Conservation (phyloP, 345 rosid species). For the Murraya paniculata region DNA sequence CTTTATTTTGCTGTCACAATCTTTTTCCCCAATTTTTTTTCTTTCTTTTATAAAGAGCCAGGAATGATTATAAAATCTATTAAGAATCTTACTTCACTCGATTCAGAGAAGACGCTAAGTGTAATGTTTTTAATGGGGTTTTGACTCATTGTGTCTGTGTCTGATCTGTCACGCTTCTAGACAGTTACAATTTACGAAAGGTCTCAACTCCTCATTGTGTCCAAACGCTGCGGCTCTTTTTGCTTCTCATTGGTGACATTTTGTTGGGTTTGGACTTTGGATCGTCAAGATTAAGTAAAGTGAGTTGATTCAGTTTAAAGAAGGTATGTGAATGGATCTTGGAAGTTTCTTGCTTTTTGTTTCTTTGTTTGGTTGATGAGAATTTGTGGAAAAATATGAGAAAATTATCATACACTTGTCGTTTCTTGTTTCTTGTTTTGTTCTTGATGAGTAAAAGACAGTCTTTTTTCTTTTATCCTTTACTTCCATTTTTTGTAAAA, state of each 20-base stretch:
- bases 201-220: neutral
- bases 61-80: neutral
- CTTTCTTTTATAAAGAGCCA: neutral
- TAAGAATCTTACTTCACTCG: slow-evolving; percentile 3
- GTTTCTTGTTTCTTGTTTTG: neutral
- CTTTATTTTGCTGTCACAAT: neutral
- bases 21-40: neutral
- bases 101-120: neutral
- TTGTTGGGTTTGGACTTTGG: slow-evolving; percentile 1
- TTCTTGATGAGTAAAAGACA: neutral
- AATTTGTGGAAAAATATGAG: neutral
- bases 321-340: slow-evolving; percentile 11
- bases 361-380: slow-evolving; percentile 4
- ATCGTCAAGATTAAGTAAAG: neutral
- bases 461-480: neutral
- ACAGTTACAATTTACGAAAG: too few species aligned
- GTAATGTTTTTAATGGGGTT: neutral
- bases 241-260: neutral
- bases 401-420: neutral
- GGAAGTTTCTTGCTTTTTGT: neutral
- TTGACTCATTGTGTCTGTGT: neutral
- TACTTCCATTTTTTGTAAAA: neutral
- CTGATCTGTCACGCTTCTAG: neutral
- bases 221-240: neutral
- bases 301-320: neutral